Conservation (phyloP, 1,139 yeast species). For the Pichia sp. region DNA sequence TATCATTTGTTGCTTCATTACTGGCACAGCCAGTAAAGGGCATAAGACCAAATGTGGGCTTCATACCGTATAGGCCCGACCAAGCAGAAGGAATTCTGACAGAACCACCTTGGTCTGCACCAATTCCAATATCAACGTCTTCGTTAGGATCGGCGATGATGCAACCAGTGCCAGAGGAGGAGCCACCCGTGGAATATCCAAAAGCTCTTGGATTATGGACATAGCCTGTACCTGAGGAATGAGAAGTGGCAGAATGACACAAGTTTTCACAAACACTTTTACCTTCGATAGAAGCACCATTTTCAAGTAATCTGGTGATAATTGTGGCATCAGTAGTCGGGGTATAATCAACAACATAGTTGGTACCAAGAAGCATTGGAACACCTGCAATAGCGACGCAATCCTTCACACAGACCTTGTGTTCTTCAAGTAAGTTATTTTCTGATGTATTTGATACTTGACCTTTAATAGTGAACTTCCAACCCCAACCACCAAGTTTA, state of each 20-base stretch:
- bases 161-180: constrained; percentile 91
- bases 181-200: constrained; percentile 61
- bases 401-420: constrained; percentile 29
- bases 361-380: constrained; percentile 31
- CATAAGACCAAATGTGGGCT: constrained; percentile 13
- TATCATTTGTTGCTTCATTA: constrained; percentile 37
- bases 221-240: constrained; percentile 29
- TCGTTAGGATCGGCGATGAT: constrained; percentile 60
- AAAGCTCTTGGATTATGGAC: constrained; percentile 26
- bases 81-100: constrained; percentile 27
- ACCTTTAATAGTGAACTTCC: constrained; percentile 29
- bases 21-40: constrained; percentile 38
- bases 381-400: constrained; percentile 30
- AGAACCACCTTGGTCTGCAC: constrained; percentile 57
- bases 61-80: constrained; percentile 3
- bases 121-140: constrained; percentile 40
- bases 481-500: constrained; percentile 32
- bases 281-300: constrained; percentile 29
- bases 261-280: constrained; percentile 32
- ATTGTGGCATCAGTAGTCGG: constrained; percentile 31
- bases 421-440: constrained; percentile 22
- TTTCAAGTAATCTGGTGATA: constrained; percentile 27
- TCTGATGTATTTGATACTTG: constrained; percentile 10
- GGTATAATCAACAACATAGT: constrained; percentile 26
- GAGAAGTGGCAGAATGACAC: constrained; percentile 31